Percentiles rank a stretch among this genome's conserved stretches.
Evolutionary conservation across 495 filamentous ascomycete species (phyloP).

Genomic region (Aspergillus heteromorphus): DNA sequence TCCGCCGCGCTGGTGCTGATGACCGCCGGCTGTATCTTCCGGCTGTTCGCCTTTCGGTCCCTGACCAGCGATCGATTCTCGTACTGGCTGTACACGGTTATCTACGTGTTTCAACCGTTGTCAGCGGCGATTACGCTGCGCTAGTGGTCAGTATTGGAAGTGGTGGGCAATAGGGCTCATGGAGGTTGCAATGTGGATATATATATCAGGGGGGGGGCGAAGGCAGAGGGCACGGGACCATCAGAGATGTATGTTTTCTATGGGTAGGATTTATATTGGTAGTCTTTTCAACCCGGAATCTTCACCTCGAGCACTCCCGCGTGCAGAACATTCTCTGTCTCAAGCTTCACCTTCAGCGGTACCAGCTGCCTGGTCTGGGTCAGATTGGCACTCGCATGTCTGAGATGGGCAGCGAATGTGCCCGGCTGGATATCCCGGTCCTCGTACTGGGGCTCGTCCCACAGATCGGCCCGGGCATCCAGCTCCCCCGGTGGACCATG

Average conservation of each 20-base stretch:
- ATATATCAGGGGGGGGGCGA: too few species aligned
- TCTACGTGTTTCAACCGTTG: neutral
- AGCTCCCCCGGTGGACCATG: neutral
- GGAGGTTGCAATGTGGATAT: neutral
- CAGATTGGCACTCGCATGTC: neutral
- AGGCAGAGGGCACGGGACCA: too few species aligned
- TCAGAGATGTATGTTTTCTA: too few species aligned
- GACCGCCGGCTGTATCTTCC: neutral
- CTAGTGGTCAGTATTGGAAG: neutral
- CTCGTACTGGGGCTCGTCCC: conserved; percentile 1
- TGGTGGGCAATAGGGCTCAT: neutral
- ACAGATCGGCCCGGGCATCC: neutral
- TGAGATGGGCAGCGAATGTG: neutral
- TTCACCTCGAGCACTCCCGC: neutral
- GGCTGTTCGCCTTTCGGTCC: neutral
- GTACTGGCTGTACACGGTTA: neutral
- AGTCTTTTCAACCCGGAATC: neutral
- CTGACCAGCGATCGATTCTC: neutral
- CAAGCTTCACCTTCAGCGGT: neutral
- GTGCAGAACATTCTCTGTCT: neutral
- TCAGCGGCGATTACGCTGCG: neutral
- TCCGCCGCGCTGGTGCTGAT: neutral
- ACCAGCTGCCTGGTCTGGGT: neutral
- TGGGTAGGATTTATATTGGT: too few species aligned
- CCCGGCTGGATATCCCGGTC: neutral